phyloP scores from a whole-genome alignment of 306 rosid species.

The Cucurbita ficifolia region DNA sequence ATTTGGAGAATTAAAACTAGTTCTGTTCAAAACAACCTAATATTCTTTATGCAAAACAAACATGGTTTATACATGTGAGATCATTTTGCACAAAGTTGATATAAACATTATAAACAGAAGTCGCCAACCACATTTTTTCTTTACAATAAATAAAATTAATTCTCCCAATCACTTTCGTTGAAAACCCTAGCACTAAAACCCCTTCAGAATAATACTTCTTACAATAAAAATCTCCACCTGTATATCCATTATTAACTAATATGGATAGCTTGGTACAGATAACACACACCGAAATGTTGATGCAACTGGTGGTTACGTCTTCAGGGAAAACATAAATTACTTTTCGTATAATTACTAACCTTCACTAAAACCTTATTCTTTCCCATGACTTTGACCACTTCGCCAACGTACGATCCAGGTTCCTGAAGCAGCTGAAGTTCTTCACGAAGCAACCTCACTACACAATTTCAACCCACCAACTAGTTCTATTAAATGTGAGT shows the following conservation, averaged over 20 bases:
- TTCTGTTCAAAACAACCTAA: neutral
- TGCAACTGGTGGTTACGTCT: neutral
- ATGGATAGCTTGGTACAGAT: neutral
- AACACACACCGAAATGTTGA: neutral
- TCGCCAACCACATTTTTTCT: neutral
- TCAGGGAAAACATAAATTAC: neutral
- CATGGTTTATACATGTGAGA: neutral
- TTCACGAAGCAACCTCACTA: conserved; percentile 98
- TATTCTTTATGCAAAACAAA: neutral
- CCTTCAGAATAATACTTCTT: neutral
- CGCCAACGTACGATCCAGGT: conserved; percentile 95
- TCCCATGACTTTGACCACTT: conserved; percentile 97
- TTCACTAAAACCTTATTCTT: conserved; percentile 90
- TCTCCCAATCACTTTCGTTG: neutral
- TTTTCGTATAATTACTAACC: conserved; percentile 21
- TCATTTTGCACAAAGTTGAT: neutral
- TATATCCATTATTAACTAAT: neutral
- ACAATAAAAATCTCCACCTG: neutral
- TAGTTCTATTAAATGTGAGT: neutral
- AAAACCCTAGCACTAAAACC: neutral
- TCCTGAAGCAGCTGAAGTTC: conserved; percentile 96
- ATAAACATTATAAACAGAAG: neutral
- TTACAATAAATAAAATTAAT: neutral
- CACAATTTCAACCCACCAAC: conserved; percentile 6
- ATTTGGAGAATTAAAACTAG: neutral